Evolutionary conservation across 352 stramenopile genomes (phyloP), one percentile per base, ranked within the genome.

Genomic region (Pythium aristosporum): DNA sequence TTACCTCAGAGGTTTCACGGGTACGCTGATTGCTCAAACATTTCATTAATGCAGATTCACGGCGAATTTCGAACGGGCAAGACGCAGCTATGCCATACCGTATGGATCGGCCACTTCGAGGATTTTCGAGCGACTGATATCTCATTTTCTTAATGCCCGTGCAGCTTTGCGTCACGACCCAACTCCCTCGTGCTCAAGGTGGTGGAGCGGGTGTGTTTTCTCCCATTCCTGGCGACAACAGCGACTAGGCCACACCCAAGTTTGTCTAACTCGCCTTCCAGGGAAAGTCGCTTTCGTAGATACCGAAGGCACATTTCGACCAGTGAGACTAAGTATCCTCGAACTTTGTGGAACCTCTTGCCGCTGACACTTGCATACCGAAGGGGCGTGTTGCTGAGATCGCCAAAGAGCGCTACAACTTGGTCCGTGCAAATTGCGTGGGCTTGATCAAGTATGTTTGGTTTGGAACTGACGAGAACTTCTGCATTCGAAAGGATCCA

Each of bases 41-140:
- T 41, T 30, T 30, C 53, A 2, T 30, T 32, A 13, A 15, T 30
- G 10, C 9, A 97, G 87, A 77, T 96, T 57, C 92, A 94, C 55
- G 91, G 94, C 18, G 94, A 98, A 65, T 98, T 98, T 65, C 78
- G 95, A 18, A 98, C 94, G 18, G 95, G 94, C 21, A 98, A 98
- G 70, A 98, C 94, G 1, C 94, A 98, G 65, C 74, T 98, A 18
- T 94, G 87, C 42, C 94, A 98, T 69, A 98, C 94, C 41, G 84
- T 91, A 81, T 32, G 25, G 16, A 2, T 13, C 8, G 37, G 9
- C 5, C 39, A 18, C 7, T 46, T 20, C 39, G 15, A 46, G 15
- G 10, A 46, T n/a, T 13, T 16, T 21, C 18, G 21, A n/a, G 7
- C 11, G 39, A n/a, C 11, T 46, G 39, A 6, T 9, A 21, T 5